Percentiles rank a stretch among this genome's conserved stretches.
These are phyloP conservation scores for Phaeosphaeriaceae sp. DNA, from an alignment of 2,329 filamentous ascomycete species.

Conservation along the genomic window DNA sequence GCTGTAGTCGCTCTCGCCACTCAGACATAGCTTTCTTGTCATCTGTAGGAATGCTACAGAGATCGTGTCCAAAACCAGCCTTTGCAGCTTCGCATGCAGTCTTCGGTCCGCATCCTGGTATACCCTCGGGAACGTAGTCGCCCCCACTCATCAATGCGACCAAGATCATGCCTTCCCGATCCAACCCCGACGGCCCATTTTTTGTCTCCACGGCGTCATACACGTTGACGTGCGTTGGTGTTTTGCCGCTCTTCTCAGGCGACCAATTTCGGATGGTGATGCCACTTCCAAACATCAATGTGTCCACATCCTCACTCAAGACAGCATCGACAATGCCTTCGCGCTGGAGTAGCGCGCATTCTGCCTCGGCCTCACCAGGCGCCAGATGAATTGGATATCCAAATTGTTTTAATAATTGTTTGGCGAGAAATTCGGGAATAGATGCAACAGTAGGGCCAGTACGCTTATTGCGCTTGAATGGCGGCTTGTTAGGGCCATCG, in stretches of 20 bases:
- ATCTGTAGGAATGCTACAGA: conserved; percentile 69
- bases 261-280: conserved; percentile 83
- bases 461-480: conserved; percentile 85
- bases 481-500: conserved; percentile 83
- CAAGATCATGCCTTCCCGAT: conserved; percentile 88
- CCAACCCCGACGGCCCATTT: conserved; percentile 66
- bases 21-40: conserved; percentile 65
- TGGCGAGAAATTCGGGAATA: conserved; percentile 76
- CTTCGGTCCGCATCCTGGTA: conserved; percentile 86
- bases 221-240: conserved; percentile 83
- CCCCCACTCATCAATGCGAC: conserved; percentile 95
- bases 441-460: conserved; percentile 68
- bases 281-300: conserved; percentile 93
- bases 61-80: conserved; percentile 80
- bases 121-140: conserved; percentile 88
- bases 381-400: conserved; percentile 85
- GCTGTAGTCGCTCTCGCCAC: conserved; percentile 75
- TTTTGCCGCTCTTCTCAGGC: conserved; percentile 71
- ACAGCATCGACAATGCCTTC: conserved; percentile 79
- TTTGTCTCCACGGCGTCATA: conserved; percentile 71
- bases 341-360: conserved; percentile 85
- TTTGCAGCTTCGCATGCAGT: conserved; percentile 87
- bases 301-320: conserved; percentile 94
- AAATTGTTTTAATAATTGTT: conserved; percentile 82
- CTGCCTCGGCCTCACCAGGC: conserved; percentile 93